Conservation (phyloP, 1,284 basidiomycete genomes). For the Ganoderma meredithae region DNA sequence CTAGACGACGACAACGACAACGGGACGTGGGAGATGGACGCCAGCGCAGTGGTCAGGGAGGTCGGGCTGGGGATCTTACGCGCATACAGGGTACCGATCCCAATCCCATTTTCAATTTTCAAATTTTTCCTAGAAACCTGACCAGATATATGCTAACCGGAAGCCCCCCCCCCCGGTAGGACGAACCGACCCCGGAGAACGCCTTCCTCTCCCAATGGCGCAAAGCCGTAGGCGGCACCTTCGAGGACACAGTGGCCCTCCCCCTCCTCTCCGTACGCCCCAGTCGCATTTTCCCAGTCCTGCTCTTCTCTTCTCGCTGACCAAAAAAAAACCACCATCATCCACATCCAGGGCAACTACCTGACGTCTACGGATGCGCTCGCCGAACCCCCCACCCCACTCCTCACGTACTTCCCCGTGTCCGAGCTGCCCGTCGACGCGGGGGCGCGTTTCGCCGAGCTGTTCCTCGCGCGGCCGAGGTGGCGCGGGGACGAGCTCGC, state of each 20-base stretch:
- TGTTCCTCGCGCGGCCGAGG: slow-evolving; percentile 79
- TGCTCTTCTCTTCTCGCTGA: neutral
- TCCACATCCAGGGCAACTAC: slow-evolving; percentile 81
- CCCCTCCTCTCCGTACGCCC: slow-evolving; percentile 68
- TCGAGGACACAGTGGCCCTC: slow-evolving; percentile 64
- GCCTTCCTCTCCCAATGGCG: slow-evolving; percentile 76
- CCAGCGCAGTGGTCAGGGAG: slow-evolving; percentile 63
- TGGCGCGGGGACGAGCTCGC: slow-evolving; percentile 82
- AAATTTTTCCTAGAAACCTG: too few relatives aligned
- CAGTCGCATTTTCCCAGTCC: neutral
- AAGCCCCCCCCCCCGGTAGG: slow-evolving; percentile 43
- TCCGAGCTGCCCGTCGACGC: slow-evolving; percentile 77
- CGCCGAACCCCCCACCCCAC: slow-evolving; percentile 35
- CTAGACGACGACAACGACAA: slow-evolving; percentile 36
- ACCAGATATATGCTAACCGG: neutral
- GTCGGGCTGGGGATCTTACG: slow-evolving; percentile 78
- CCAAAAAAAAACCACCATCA: neutral
- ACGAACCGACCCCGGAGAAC: slow-evolving; percentile 60
- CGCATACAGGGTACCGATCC: slow-evolving; percentile 57
- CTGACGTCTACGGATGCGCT: slow-evolving; percentile 50
- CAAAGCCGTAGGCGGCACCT: slow-evolving; percentile 75
- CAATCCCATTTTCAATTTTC: slow-evolving; percentile 14
- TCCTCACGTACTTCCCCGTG: slow-evolving; percentile 76
- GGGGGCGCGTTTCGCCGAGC: slow-evolving; percentile 79
- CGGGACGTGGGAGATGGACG: slow-evolving; percentile 68